Base-by-base conservation (phyloP, 169 alveolate species). In the Plasmodium knowlesi region DNA sequence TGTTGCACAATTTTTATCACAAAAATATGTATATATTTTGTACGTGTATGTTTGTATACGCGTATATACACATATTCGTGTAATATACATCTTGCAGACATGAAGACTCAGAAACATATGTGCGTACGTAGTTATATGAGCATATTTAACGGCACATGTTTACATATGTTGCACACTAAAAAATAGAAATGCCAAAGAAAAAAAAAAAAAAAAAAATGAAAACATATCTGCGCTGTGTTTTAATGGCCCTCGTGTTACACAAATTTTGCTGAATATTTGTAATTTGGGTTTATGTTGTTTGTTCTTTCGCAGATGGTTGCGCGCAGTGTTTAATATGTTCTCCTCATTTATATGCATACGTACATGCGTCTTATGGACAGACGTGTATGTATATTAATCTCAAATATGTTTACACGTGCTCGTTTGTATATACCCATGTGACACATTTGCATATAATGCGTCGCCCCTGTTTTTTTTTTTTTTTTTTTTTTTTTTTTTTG, bases 11-110 rank as follows among this genome's bases (percentile, higher is more conserved):
- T 46, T 32, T 32, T 85, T 50, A 70, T 85, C 61, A 85, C 67
- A 41, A 53, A 53, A 46, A 85, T 84, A 46, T 73, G 61, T 46
- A 53, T 46, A 28, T 67, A 67, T 67, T 25, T 22, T 74, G 22
- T 74, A 32, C 43, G 43, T 25, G 54, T 74, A 16, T 74, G 43
- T 25, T 14, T 74, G 43, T 74, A 25, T 74, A 19, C 43, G 22
- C 54, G 43, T 25, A 25, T 74, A 74, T 74, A 74, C 54, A 74
- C 30, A 74, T 83, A 74, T 73, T 43, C 43, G 61, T 61, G 73
- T 54, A 57, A 84, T 84, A 86, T 86, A 72, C 81, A 86, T 76
- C 89, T 88, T 43, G 89, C 53, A 41, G 50, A 79, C 41, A 67
- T 67, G 79, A 78, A 76, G 79, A 19, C 50, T 57, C 10, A 79